These are phyloP conservation scores for Ballota nigra DNA, from an alignment of 257 asterid genomes.

Conservation along the genomic window DNA sequence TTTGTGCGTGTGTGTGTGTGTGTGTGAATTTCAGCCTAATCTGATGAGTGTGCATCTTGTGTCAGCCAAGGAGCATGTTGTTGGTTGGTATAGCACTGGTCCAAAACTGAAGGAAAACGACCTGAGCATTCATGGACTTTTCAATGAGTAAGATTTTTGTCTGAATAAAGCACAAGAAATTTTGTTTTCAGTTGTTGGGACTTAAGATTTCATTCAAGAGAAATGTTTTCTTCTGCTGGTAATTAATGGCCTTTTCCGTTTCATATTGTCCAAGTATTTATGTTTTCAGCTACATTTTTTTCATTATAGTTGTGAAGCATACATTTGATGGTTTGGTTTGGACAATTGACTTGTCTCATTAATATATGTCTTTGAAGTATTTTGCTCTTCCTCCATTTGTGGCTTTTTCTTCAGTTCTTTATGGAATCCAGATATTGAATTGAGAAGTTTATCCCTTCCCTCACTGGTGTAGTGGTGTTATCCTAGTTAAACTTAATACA, in stretches of 20 bases:
- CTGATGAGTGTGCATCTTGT: constrained; percentile 16
- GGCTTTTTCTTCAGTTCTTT: neutral
- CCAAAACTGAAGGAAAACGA: constrained; percentile 91
- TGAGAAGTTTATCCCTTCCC: neutral
- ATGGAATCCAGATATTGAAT: neutral
- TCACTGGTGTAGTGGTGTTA: neutral
- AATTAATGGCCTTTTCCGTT: neutral
- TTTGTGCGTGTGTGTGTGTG: neutral
- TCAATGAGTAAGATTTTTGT: constrained; percentile 63
- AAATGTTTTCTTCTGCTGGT: neutral
- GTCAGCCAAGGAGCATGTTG: constrained; percentile 97
- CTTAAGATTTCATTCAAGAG: neutral
- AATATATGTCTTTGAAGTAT: neutral
- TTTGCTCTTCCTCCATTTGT: neutral
- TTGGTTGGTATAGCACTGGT: constrained; percentile 99
- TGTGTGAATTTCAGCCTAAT: neutral
- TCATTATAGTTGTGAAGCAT: neutral
- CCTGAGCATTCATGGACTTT: constrained; percentile 67
- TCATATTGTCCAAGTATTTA: neutral
- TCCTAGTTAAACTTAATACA: neutral
- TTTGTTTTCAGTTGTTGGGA: constrained; percentile 5
- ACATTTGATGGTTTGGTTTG: constrained; percentile 3
- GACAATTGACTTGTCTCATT: neutral
- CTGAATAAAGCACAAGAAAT: neutral
- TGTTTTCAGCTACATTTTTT: neutral